Evolutionary conservation across 352 stramenopile genomes (phyloP), one percentile per base, ranked within the genome.

Genomic region (Pilasporangium apinafurcum): DNA sequence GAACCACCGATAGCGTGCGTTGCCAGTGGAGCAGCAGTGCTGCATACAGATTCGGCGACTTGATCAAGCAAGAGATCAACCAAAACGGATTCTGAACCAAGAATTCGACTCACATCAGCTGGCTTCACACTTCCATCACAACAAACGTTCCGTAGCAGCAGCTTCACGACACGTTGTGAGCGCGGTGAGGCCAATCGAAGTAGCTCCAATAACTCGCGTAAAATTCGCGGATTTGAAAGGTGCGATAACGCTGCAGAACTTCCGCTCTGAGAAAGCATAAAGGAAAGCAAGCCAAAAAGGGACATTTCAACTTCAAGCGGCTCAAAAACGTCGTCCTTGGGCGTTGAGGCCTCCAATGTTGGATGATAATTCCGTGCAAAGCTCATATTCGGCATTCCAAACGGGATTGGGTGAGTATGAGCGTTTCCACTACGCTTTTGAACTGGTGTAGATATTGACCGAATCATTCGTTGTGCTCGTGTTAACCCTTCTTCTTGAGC

Each of bases 21-120:
- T 16, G 71, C 48, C 54, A 88, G 62, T 8, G 80, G 74, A 31
- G 80, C 69, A 16, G 72, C 71, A 8, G 77, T 88, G 30, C 77
- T 90, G 46, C 77, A 92, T 14, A 95, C 71, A 0, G 83, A 91
- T 30, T 95, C 83, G 5, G 83, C 78, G 10, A 95, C 81, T 70
- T 92, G 83, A 57, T 95, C 78, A 1, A 95, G 62, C 38, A 95
- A 35, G 8, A 92, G 44, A 51, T 95, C 83, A n/a, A 92, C 66
- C 10, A 95, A 51, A 9, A 92, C 68, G 2, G 78, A 84, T 29
- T 92, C 80, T 0, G 78, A 91, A 1, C 83, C 83, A 37, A 90
- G 78, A 7, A 95, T 67, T 8, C 65, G 58, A 28, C 69, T 74
- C 8, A 95, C 73, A 30, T 86, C 62, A 22, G 51, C 57, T 9